Conservation (phyloP, 306 rosid species). For the Sphenostylis stenocarpa region DNA sequence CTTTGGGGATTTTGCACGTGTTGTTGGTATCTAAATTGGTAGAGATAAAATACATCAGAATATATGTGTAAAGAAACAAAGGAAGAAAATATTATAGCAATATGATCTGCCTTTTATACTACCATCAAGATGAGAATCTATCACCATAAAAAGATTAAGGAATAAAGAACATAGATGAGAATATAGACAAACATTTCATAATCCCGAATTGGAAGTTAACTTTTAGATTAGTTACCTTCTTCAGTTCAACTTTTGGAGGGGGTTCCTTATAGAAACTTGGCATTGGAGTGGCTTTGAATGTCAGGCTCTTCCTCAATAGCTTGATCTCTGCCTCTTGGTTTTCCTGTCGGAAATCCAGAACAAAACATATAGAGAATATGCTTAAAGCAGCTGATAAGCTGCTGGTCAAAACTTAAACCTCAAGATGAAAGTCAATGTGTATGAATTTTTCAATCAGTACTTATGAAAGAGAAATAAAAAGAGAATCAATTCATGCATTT, state of each 20-base stretch:
- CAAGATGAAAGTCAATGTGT: background rate
- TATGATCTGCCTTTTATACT: background rate
- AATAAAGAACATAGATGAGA: background rate
- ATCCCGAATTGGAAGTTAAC: background rate
- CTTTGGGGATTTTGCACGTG: conserved; percentile 87
- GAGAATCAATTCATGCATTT: background rate
- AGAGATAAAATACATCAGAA: conserved; percentile 14
- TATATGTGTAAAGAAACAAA: background rate
- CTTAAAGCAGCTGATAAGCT: conserved; percentile 12
- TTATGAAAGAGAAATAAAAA: background rate
- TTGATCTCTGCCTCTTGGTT: conserved; percentile 88
- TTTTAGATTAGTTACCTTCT: conserved; percentile 58
- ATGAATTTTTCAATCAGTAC: background rate
- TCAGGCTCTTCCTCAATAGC: conserved; percentile 73
- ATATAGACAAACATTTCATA: background rate
- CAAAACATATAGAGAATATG: conserved; percentile 20
- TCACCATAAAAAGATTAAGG: background rate
- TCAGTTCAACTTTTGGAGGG: conserved; percentile 79
- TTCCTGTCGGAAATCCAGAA: conserved; percentile 52
- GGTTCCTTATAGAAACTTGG: conserved; percentile 96
- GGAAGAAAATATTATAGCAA: no score
- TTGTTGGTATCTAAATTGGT: conserved; percentile 74
- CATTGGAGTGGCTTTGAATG: conserved; percentile 93
- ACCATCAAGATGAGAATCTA: background rate
- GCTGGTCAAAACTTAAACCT: conserved; percentile 12